A percentile compares a stretch with the other conserved stretches of the same genome.
Evolutionary conservation across 2,329 filamentous ascomycete genomes (phyloP).

Genomic region (Plenodomus biglobosus): DNA sequence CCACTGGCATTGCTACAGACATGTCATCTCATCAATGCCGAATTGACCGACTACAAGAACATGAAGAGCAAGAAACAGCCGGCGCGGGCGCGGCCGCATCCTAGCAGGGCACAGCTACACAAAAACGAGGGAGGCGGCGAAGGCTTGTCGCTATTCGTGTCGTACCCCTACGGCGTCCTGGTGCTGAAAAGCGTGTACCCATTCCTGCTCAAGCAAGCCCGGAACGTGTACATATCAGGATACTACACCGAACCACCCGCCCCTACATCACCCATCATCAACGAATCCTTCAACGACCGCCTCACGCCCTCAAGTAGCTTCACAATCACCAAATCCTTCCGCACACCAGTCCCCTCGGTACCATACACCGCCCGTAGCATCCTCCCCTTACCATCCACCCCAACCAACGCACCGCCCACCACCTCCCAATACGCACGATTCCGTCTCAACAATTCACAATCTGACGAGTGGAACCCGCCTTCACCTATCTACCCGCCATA

Average conservation of each 20-base stretch:
- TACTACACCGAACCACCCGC: slow-evolving; percentile 24
- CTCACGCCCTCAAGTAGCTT: slow-evolving; percentile 20
- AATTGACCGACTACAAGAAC: slow-evolving; percentile 39
- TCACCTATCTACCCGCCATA: slow-evolving; percentile 5
- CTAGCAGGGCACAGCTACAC: not conserved
- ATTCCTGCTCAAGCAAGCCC: slow-evolving; percentile 44
- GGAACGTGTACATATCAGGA: slow-evolving; percentile 46
- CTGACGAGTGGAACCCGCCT: not conserved
- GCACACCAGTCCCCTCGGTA: slow-evolving; percentile 1
- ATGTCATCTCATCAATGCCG: slow-evolving; percentile 39
- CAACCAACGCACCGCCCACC: not conserved
- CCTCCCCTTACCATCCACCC: not conserved
- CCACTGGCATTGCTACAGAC: slow-evolving; percentile 31
- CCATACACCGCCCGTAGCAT: slow-evolving; percentile 1
- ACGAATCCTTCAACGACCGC: slow-evolving; percentile 13
- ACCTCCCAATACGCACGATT: too few relatives aligned
- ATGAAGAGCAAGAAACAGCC: slow-evolving; percentile 21
- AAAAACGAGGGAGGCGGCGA: not conserved
- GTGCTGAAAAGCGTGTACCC: slow-evolving; percentile 44
- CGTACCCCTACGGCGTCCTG: slow-evolving; percentile 47
- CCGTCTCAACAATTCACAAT: slow-evolving; percentile 14
- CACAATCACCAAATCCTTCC: slow-evolving; percentile 9
- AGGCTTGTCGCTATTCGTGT: slow-evolving; percentile 46
- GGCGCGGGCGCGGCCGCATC: slow-evolving; percentile 11
- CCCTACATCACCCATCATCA: not conserved